Evolutionary conservation across 192 early-diverging fungal genomes (phyloP), one percentile per base, ranked within the genome.

Genomic region (Phlyctochytrium planicorne): DNA sequence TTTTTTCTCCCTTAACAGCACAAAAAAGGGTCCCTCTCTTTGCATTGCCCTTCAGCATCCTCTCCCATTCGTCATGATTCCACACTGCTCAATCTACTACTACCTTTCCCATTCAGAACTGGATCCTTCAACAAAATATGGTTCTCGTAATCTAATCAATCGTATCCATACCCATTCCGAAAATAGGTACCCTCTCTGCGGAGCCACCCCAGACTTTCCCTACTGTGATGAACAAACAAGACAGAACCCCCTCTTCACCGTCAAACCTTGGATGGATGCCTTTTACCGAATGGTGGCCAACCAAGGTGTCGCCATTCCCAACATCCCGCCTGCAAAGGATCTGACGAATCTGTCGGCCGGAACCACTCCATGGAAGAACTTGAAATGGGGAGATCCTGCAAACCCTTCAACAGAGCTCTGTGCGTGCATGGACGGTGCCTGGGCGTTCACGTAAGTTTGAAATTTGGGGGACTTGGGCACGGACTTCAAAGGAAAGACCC

Each of bases 391-490:
- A 32, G 65, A 63, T 30, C 29, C 40, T 3, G 32, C 53, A 1
- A 72, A 66, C 59, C 32, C 30, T 3, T 63, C 63, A 16, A 66
- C 64, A 12, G 70, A 72, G 59, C 55, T 72, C 29, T 72, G 34
- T 36, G 36, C 63, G 6, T 72, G 70, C 47, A 56, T 57, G 3
- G 34, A 60, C 40, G 32, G 32, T 10, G 17, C 50, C 23, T 72
- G 70, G 70, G 70, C 70, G 12, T 47, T 72, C 6, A 52, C 63
- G 69, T 71, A 17, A 62, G 67, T 69, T 32, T 31, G n/a, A 25
- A 30, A 24, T 23, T 59, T 0, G n/a, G n/a, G n/a, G n/a, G n/a
- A n/a, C 0, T 56, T 16, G 1, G 50, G 14, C 55, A 6, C 16
- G n/a, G n/a, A n/a, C n/a, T n/a, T n/a, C n/a, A n/a, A 17, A 14